phyloP scores from a whole-genome alignment of 1,284 basidiomycete species.

The Cutaneotrichosporon cyanovorans region DNA sequence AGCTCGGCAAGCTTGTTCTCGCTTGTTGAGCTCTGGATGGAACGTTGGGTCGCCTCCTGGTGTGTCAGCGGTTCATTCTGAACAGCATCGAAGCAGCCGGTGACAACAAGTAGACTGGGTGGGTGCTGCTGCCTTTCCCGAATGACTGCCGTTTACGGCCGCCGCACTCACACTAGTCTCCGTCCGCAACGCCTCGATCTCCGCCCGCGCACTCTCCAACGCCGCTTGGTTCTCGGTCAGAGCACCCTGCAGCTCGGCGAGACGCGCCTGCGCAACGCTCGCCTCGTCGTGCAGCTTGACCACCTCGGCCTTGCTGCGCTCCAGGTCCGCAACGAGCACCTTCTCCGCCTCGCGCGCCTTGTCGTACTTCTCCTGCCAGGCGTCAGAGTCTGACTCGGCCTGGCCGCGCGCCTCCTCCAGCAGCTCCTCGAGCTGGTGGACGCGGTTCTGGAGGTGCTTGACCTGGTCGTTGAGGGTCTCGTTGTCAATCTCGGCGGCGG shows the following conservation, averaged over 20 bases:
- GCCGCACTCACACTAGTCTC: conserved; percentile 71
- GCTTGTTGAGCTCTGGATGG: conserved; percentile 3
- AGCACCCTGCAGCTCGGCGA: conserved; percentile 80
- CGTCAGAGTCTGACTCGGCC: conserved; percentile 65
- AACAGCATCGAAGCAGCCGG: too few relatives aligned
- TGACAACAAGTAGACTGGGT: too few relatives aligned
- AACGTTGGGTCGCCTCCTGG: not conserved
- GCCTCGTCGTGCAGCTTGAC: conserved; percentile 59
- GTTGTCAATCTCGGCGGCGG: conserved; percentile 82
- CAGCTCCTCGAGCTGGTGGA: conserved; percentile 69
- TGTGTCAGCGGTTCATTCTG: not conserved
- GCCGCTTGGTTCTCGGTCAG: conserved; percentile 79
- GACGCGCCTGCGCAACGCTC: conserved; percentile 54
- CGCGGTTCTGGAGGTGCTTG: conserved; percentile 70
- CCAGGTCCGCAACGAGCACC: conserved; percentile 59
- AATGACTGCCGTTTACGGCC: too few relatives aligned
- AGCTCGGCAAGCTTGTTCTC: conserved; percentile 30
- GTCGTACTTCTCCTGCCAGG: conserved; percentile 58
- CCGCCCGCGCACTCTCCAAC: conserved; percentile 82
- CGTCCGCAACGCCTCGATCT: conserved; percentile 72
- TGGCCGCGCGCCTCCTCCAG: conserved; percentile 68
- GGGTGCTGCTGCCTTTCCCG: too few relatives aligned
- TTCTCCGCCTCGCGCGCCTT: conserved; percentile 73
- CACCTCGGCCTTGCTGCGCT: conserved; percentile 56
- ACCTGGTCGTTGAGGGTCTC: conserved; percentile 82